Base-by-base conservation (phyloP, 139 green algal genomes). In the Yamagishiella unicocca region DNA sequence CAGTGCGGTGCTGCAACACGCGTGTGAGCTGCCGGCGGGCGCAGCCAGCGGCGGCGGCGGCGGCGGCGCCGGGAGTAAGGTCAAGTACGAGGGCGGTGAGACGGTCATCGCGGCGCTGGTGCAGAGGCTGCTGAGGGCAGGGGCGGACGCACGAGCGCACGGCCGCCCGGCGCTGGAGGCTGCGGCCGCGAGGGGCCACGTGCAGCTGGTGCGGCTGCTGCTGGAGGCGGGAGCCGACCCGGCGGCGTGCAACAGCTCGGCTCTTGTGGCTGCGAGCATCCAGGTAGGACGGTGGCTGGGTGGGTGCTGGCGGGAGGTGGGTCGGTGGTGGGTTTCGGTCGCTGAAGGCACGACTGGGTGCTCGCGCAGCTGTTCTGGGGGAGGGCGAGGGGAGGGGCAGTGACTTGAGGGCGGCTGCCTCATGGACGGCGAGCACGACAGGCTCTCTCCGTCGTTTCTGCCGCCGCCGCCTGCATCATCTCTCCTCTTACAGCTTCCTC, bases 201-300 rank as follows among this genome's bases (percentile, higher is more conserved):
- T 3, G 33, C 10, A 19, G 3, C 46, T 82, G 74, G 46, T 82
- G 46, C n/a, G 46, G 46, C 29, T 31, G 74, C 50, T 82, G 45
- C 74, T 82, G 74, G n/a, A n/a, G 19, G 46, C 45, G 12, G 74
- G 74, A 4, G 74, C 74, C 31, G 74, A 82, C 46, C 46, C 74
- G 46, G 46, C 46, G 22, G 74, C 46, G 8, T 67, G 74, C 74
- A 67, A 82, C 74, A 82, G 74, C 74, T 45, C n/a, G 21, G 74
- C 74, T 31, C 46, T 82, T 45, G 74, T 82, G n/a, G 74, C 74
- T 0, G 74, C 74, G n/a, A 82, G 74, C 46, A 29, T 82, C 31
- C 74, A 82, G 73, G 45, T 66, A 29, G 2, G 72, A 24, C 14
- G 9, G 5, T 21, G 8, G 17, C 55, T 22, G 55, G 55, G 17